Evolutionary conservation across 257 asterid genomes (phyloP).

Genomic region (Vinca minor): DNA sequence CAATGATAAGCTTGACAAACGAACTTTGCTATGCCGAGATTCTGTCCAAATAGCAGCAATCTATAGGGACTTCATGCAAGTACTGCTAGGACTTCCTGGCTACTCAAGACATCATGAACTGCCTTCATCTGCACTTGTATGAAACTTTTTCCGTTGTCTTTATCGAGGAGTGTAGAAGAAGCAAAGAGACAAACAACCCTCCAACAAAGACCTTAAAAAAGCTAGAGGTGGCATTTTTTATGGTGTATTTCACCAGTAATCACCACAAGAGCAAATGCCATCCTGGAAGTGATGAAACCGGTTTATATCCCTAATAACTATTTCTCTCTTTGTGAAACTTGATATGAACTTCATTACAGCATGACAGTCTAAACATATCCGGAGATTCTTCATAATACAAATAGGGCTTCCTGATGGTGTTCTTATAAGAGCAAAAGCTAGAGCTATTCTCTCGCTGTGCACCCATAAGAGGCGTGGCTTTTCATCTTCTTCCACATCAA

Average conservation of each 20-base stretch:
- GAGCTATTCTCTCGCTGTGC: conserved; percentile 87
- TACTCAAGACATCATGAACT: not conserved
- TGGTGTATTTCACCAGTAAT: conserved; percentile 59
- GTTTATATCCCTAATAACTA: conserved; percentile 65
- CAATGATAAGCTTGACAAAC: not conserved
- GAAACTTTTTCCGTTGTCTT: not conserved
- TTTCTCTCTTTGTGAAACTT: conserved; percentile 40
- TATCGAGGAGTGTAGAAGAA: not conserved
- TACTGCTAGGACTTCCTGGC: not conserved
- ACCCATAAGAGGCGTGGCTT: conserved; percentile 76
- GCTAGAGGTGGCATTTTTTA: not conserved
- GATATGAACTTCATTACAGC: conserved; percentile 57
- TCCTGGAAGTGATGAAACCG: conserved; percentile 66
- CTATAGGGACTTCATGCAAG: not conserved
- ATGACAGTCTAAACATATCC: conserved; percentile 79
- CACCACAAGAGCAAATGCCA: conserved; percentile 79
- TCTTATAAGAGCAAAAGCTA: conserved; percentile 70
- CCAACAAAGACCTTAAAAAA: not conserved
- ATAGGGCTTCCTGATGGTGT: conserved; percentile 60
- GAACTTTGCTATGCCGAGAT: not conserved
- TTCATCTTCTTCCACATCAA: conserved; percentile 87
- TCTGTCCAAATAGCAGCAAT: not conserved
- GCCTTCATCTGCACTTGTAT: not conserved
- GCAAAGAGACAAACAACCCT: not conserved
- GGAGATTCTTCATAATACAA: conserved; percentile 70